A percentile compares a stretch with the other conserved stretches of the same genome.
Evolutionary conservation across 371 early-diverging fungal genomes (phyloP).

Genomic region (Mortierella sp.): DNA sequence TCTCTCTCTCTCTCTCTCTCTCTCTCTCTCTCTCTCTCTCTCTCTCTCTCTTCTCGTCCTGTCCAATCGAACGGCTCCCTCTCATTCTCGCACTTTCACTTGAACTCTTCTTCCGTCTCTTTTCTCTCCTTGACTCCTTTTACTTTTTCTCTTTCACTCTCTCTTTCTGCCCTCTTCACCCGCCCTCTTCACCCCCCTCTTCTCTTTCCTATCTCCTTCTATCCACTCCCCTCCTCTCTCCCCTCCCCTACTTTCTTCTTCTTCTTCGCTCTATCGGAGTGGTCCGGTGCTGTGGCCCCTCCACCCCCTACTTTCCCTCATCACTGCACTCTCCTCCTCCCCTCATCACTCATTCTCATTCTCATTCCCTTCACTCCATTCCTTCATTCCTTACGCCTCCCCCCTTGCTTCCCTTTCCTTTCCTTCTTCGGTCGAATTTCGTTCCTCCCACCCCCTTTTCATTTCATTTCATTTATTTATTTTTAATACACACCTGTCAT

Average conservation of each 20-base stretch:
- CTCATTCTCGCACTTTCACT: background rate
- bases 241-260: background rate
- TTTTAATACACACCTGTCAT: background rate
- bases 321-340: conserved; percentile 3
- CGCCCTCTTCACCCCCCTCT: background rate
- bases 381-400: background rate
- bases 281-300: background rate
- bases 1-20: too few species aligned
- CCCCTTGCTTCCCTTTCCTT: background rate
- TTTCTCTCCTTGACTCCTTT: background rate
- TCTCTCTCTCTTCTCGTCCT: too few species aligned
- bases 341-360: too few species aligned
- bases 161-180: background rate
- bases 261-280: conserved; percentile 8
- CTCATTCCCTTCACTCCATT: background rate
- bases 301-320: background rate
- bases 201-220: background rate
- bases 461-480: background rate
- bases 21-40: too few species aligned
- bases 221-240: background rate
- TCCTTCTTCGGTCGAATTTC: background rate
- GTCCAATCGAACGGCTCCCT: background rate
- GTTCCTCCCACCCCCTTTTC: background rate
- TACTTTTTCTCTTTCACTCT: background rate
- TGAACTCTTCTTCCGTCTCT: background rate